Conservation (phyloP, 73 alveolate species). For the Durusdinium trenchii region DNA sequence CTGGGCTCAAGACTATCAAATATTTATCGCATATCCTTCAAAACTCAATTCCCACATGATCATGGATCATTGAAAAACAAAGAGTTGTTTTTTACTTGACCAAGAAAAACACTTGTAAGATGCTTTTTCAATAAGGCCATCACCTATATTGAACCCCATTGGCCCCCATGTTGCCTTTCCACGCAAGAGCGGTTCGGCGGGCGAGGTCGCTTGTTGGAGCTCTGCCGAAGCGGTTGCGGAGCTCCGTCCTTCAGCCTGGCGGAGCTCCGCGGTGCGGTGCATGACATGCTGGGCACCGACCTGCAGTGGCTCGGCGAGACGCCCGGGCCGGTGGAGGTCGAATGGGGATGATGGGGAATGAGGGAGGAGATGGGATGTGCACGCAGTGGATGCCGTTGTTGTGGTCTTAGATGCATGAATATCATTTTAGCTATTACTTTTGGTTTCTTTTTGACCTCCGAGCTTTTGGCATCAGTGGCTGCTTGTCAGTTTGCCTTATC, state of each 20-base stretch:
- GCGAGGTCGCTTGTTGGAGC: slow-evolving; percentile 61
- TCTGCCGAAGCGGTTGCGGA: background rate
- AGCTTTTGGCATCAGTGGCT: too few species aligned
- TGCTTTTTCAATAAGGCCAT: too few species aligned
- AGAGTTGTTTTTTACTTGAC: too few species aligned
- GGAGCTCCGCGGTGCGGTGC: slow-evolving; percentile 81
- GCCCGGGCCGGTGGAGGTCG: background rate
- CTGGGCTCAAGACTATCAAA: too few species aligned
- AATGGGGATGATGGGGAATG: background rate
- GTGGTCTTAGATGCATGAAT: too few species aligned
- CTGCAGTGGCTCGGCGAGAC: slow-evolving; percentile 38
- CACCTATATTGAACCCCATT: background rate
- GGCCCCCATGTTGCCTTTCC: background rate
- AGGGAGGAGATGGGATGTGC: background rate
- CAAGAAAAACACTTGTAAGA: too few species aligned
- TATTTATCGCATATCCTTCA: too few species aligned
- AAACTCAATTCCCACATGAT: too few species aligned
- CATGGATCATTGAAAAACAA: too few species aligned
- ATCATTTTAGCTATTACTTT: too few species aligned
- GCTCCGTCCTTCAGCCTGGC: background rate
- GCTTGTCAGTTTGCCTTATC: background rate
- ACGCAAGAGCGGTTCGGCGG: background rate
- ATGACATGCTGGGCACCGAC: slow-evolving; percentile 71
- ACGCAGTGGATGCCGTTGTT: too few species aligned
- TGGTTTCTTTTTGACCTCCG: too few species aligned